Base-by-base conservation (phyloP, 306 rosid genomes). In the Malus sylvestris region DNA sequence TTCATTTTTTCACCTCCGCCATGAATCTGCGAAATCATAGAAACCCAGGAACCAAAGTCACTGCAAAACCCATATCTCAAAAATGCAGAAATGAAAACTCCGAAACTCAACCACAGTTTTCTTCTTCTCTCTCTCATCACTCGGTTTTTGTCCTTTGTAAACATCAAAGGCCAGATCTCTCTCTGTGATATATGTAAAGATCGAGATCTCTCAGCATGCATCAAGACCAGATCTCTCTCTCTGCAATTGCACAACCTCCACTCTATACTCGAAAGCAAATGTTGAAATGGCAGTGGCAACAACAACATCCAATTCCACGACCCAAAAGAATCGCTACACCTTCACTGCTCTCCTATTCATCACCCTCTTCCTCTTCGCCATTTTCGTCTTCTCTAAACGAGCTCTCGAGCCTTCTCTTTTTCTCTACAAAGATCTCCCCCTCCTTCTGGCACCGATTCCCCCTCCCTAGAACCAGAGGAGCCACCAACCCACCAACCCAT, bases 331-430 rank as follows among this genome's bases (percentile, higher is more conserved):
- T 45, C 90, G 87, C 46, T 82, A 63, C 77, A 66, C 86, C n/a
- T 63, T 82, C 7, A 25, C 85, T 20, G 29, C 86, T 67, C 78
- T 95, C 46, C 63, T 87, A 33, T 79, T 89, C 85, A 57, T 91
- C 64, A 18, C 80, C 30, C 71, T 89, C 33, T 80, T 85, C 73
- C 63, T 95, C 77, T 72, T 84, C 68, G 68, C 75, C 42, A 11
- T 87, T 70, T 79, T 88, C 80, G 19, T 91, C 77, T 79, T 88
- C 88, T 75, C 72, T 82, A 81, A 59, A 77, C 86, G 81, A 73
- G 33, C 90, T 63, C 77, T 86, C n/a, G 85, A 79, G 20, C 79
- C 90, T 19, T 40, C 89, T 27, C 69, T 86, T 71, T 80, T 82
- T 72, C 74, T 81, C 81, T 86, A 62, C 82, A 25, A 81, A 71